phyloP scores from a whole-genome alignment of 768 basidiomycete genomes.

The Mycena sanguinolenta region DNA sequence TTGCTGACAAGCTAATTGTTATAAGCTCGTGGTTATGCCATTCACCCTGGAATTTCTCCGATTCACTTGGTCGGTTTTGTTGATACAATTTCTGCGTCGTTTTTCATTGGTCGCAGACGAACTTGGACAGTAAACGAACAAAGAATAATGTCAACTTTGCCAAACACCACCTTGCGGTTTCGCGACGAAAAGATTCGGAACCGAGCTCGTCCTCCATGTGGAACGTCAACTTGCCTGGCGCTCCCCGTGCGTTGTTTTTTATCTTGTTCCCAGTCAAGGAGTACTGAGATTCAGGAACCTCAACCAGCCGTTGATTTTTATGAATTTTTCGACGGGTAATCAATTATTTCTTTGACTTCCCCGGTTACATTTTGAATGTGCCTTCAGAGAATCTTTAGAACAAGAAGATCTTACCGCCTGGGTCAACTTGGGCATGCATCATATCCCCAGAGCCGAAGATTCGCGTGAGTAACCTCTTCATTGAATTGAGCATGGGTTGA shows the following conservation, averaged over 20 bases:
- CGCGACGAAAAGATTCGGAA: constrained; percentile 72
- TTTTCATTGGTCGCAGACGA: constrained; percentile 59
- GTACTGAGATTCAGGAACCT: background rate
- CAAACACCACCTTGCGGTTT: constrained; percentile 71
- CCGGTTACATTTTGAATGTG: background rate
- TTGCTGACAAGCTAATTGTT: background rate
- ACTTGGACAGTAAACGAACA: constrained; percentile 70
- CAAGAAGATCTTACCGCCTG: constrained; percentile 78
- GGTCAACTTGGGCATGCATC: constrained; percentile 78
- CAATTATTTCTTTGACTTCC: background rate
- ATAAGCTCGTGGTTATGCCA: constrained; percentile 65
- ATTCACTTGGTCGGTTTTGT: constrained; percentile 59
- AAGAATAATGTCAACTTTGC: constrained; percentile 77
- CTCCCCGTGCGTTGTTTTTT: constrained; percentile 46
- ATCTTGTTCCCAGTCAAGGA: too few relatives aligned
- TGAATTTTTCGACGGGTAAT: constrained; percentile 35
- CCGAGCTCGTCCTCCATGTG: constrained; percentile 69
- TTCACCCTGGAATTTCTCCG: constrained; percentile 71
- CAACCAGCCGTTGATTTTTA: constrained; percentile 64
- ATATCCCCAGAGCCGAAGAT: constrained; percentile 76
- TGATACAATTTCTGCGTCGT: too few relatives aligned
- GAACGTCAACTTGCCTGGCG: constrained; percentile 73
- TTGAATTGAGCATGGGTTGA: background rate
- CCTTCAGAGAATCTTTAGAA: constrained; percentile 61
- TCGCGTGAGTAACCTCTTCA: constrained; percentile 46